Conservation (phyloP, 2,329 filamentous ascomycete genomes). For the Diaporthe sp. region DNA sequence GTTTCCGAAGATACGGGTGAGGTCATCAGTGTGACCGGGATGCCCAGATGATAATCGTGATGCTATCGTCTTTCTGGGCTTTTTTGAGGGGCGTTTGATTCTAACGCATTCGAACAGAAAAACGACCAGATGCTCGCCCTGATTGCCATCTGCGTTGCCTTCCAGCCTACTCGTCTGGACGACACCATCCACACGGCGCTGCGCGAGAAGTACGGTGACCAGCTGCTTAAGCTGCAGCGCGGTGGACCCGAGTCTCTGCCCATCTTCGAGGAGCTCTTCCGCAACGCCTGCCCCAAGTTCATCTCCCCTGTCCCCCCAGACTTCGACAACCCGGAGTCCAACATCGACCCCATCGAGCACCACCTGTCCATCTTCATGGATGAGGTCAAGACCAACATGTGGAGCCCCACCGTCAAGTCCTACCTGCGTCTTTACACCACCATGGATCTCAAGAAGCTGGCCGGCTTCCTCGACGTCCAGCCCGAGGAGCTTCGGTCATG, state of each 20-base stretch:
- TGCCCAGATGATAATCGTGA: neutral
- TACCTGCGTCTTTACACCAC: constrained; percentile 99
- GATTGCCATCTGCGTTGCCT: constrained; percentile 98
- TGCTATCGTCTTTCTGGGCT: neutral
- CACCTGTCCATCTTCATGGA: constrained; percentile 99
- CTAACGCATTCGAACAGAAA: constrained; percentile 69
- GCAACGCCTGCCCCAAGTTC: constrained; percentile 98
- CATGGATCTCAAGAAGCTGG: constrained; percentile 98
- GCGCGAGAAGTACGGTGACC: constrained; percentile 98
- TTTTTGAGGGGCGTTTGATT: neutral
- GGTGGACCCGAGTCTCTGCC: constrained; percentile 95
- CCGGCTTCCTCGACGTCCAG: constrained; percentile 96
- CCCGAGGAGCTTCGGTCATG: constrained; percentile 95
- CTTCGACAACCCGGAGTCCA: constrained; percentile 96
- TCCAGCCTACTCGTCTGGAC: constrained; percentile 96
- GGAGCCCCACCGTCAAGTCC: constrained; percentile 96
- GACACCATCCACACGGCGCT: constrained; percentile 99
- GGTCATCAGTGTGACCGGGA: neutral
- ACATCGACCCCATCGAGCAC: constrained; percentile 97
- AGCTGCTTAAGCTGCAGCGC: constrained; percentile 95
- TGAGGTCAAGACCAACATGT: constrained; percentile 99
- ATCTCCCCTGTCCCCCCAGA: constrained; percentile 97
- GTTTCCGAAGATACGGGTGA: neutral
- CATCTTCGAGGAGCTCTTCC: constrained; percentile 98
- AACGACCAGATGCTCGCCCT: constrained; percentile 99